These are phyloP conservation scores for Malus hybrid DNA, from an alignment of 331 rosid species.

Conservation along the genomic window DNA sequence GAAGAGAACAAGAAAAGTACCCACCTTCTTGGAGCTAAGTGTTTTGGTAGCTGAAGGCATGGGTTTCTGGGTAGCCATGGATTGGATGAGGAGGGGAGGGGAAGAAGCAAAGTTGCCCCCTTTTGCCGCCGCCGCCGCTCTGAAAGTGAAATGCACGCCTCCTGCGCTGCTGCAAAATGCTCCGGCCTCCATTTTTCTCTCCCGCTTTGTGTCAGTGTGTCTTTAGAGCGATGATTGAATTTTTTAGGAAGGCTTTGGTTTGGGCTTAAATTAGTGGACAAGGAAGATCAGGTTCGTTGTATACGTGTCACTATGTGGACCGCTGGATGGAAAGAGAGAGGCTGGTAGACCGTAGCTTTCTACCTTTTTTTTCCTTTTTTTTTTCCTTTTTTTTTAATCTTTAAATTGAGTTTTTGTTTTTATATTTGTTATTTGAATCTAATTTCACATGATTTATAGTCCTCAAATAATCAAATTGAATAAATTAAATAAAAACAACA, in stretches of 20 bases:
- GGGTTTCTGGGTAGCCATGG: constrained; percentile 67
- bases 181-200: constrained; percentile 26
- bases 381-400: too few relatives aligned
- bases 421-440: too few relatives aligned
- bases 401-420: too few relatives aligned
- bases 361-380: too few relatives aligned
- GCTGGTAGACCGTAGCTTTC: too few relatives aligned
- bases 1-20: not conserved
- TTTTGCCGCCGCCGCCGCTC: not conserved
- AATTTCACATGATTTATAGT: too few relatives aligned
- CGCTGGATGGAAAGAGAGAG: not conserved
- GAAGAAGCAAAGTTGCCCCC: constrained; percentile 12
- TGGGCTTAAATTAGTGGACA: constrained; percentile 16
- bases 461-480: too few relatives aligned
- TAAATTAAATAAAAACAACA: too few relatives aligned
- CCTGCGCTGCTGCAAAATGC: constrained; percentile 21
- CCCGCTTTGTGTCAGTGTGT: not conserved
- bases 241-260: not conserved
- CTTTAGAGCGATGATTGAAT: not conserved
- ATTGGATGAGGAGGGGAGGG: constrained; percentile 39
- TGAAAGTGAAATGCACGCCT: not conserved
- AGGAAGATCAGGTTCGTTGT: constrained; percentile 7
- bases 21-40: constrained; percentile 59
- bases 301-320: constrained; percentile 29
- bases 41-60: constrained; percentile 42